Percentiles rank a stretch among this genome's conserved stretches.
phyloP scores from a whole-genome alignment of 495 filamentous ascomycete genomes.

The Lophiostoma macrostomum region DNA sequence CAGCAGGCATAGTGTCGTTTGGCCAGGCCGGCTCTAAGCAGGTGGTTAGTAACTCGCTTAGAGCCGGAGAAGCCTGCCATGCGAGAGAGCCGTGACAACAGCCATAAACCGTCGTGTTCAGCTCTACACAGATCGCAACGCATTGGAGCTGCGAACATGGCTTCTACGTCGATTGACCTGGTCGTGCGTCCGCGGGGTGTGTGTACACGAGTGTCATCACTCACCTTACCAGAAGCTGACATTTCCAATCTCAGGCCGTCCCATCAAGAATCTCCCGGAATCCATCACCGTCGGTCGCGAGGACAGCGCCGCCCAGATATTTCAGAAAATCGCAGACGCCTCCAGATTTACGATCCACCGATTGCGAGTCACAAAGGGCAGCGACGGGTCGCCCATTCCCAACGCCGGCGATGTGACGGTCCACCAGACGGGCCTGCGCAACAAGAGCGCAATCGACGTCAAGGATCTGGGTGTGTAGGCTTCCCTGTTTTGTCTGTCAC shows the following conservation, averaged over 20 bases:
- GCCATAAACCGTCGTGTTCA: no score
- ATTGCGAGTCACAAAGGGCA: slow-evolving; percentile 66
- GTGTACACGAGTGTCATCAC: no score
- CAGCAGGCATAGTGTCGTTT: no score
- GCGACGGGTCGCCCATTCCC: slow-evolving; percentile 66
- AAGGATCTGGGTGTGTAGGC: slow-evolving; percentile 80
- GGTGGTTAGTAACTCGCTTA: no score
- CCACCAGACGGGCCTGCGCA: slow-evolving; percentile 61
- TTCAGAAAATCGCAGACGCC: slow-evolving; percentile 53
- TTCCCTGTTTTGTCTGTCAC: neutral
- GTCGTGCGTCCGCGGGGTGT: no score
- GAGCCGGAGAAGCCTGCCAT: no score
- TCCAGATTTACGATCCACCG: slow-evolving; percentile 59
- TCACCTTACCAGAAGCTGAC: neutral
- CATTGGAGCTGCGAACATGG: no score
- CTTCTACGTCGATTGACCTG: neutral
- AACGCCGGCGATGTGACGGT: slow-evolving; percentile 63
- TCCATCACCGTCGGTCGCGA: slow-evolving; percentile 32
- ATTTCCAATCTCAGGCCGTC: slow-evolving; percentile 43
- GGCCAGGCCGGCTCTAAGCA: no score
- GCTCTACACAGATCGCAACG: no score
- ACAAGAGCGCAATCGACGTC: slow-evolving; percentile 72
- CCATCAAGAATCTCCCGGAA: slow-evolving; percentile 40
- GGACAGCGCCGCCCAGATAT: slow-evolving; percentile 45
- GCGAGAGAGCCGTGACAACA: no score